Base-by-base conservation (phyloP, 139 green algal species). In the Tetratostichococcus sp. region DNA sequence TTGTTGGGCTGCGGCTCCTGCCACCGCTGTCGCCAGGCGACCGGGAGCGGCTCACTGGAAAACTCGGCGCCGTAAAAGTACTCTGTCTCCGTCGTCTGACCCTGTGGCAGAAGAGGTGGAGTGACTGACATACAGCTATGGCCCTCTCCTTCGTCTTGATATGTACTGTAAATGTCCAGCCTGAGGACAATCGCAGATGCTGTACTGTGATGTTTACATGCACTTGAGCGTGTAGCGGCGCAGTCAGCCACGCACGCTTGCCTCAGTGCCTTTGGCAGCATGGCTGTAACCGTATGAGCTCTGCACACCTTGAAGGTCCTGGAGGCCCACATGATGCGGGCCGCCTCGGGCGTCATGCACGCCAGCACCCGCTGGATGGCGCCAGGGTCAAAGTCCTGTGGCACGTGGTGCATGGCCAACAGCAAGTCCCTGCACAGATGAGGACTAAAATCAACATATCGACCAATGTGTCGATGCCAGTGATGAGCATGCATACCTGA, bases 11-110 rank as follows among this genome's bases (percentile, higher is more conserved):
- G 26, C 21, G 73, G 35, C 21, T 33, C 59, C 35, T 35, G 31
- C 80, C 80, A 88, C 5, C 31, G 25, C 21, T 8, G 0, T 42
- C 87, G 69, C 91, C 91, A 95, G 1, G 84, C 78, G 2, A 75
- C 58, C 16, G 86, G 85, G 30, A 97, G 35, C 22, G 67, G 70
- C 23, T 70, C 42, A 4, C 77, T n/a, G 50, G 35, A 70, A 76
- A 94, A 95, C 32, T 77, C 43, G 0, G 93, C 95, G 69, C 82
- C 79, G 65, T 97, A 97, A 82, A 84, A 86, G 0, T 67, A 65
- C 74, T 90, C 83, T 31, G 21, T 33, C 14, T 57, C 30, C 3
- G 39, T 50, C 25, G 75, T 86, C 22, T 82, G 70, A 0, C 69
- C 71, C 78, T 84, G 78, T 68, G 19, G 2, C 11, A n/a, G 19